phyloP scores from a whole-genome alignment of 176 grass and related monocot genomes.

The Echinochloa phyllopogon region DNA sequence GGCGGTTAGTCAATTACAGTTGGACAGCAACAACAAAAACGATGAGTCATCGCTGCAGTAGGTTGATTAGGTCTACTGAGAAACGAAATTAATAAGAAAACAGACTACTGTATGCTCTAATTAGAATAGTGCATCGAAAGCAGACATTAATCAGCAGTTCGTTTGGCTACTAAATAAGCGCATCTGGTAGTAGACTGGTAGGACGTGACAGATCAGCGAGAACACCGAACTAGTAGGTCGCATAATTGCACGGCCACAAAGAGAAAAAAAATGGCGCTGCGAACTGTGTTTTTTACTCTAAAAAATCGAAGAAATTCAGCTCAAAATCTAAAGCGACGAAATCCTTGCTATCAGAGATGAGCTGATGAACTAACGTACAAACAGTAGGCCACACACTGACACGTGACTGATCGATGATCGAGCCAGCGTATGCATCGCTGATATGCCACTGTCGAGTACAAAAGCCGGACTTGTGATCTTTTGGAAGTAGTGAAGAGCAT shows the following conservation, averaged over 20 bases:
- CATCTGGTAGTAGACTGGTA: constrained; percentile 11
- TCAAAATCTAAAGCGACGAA: background rate
- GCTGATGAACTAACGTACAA: background rate
- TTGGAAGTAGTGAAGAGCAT: constrained; percentile 16
- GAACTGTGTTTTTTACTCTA: background rate
- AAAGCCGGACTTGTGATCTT: background rate
- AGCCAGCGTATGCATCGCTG: background rate
- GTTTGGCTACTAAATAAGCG: constrained; percentile 9
- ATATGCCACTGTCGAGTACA: background rate
- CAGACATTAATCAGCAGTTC: constrained; percentile 15
- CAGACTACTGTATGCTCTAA: background rate
- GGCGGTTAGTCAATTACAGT: constrained; percentile 18
- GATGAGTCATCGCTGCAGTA: constrained; percentile 34
- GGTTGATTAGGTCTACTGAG: constrained; percentile 38
- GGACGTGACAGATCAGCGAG: constrained; percentile 17
- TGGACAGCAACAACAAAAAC: constrained; percentile 34
- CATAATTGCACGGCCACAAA: background rate
- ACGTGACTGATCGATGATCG: background rate
- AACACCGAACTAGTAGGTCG: constrained; percentile 35
- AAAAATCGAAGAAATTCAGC: background rate
- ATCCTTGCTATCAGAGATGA: background rate
- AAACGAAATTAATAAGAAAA: background rate
- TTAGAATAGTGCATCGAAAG: background rate
- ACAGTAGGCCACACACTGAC: background rate
- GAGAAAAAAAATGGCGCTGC: background rate